Evolutionary conservation across 495 filamentous ascomycete genomes (phyloP).

Genomic region (Diplogelasinospora grovesii): DNA sequence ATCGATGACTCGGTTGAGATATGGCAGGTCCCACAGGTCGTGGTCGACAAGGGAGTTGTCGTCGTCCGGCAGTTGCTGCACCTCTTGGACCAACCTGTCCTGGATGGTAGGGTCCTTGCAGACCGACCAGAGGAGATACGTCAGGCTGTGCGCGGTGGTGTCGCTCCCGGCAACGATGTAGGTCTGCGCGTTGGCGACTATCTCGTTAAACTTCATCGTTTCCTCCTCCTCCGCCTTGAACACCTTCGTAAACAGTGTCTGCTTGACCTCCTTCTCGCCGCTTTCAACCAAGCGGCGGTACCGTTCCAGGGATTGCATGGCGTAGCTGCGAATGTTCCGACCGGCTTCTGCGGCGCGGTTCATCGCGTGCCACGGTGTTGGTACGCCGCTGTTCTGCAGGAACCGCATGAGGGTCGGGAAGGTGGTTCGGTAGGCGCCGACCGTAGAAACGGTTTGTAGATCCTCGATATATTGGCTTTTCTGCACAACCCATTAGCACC

Average conservation of each 20-base stretch:
- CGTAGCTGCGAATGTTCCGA: slow-evolving; percentile 24
- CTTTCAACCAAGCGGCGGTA: slow-evolving; percentile 36
- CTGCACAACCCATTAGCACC: neutral
- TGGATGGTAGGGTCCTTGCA: slow-evolving; percentile 23
- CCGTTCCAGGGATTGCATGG: slow-evolving; percentile 31
- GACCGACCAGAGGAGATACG: slow-evolving; percentile 36
- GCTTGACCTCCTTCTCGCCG: slow-evolving; percentile 30
- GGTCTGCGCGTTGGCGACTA: slow-evolving; percentile 31
- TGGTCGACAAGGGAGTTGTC: slow-evolving; percentile 32
- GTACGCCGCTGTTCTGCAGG: neutral
- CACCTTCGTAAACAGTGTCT: slow-evolving; percentile 43
- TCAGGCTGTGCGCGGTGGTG: slow-evolving; percentile 42
- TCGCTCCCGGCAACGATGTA: slow-evolving; percentile 48
- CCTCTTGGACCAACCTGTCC: slow-evolving; percentile 33
- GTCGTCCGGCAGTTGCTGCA: slow-evolving; percentile 28
- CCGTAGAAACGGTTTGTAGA: slow-evolving; percentile 22
- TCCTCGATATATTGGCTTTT: slow-evolving; percentile 35
- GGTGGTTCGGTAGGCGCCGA: slow-evolving; percentile 27
- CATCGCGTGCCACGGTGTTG: neutral
- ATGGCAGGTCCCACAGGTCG: slow-evolving; percentile 34
- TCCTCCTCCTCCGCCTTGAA: slow-evolving; percentile 33
- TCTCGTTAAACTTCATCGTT: slow-evolving; percentile 30
- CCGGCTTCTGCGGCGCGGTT: neutral
- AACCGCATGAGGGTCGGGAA: slow-evolving; percentile 28
- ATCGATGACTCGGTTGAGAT: slow-evolving; percentile 44